Evolutionary conservation across 2,329 filamentous ascomycete species (phyloP).

Genomic region (Aspergillus sp.): DNA sequence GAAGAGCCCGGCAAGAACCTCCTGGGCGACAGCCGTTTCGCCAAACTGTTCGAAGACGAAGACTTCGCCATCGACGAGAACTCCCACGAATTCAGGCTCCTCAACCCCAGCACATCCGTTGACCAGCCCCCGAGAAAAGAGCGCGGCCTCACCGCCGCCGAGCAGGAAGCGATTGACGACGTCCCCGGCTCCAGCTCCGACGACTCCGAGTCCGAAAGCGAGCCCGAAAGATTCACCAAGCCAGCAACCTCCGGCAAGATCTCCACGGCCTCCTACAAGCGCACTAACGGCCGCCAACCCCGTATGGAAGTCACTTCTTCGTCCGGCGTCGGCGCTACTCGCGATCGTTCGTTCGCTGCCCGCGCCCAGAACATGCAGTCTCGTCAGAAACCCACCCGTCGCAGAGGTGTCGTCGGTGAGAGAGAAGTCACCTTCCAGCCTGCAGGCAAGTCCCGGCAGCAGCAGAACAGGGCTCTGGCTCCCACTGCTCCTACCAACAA

Average conservation of each 20-base stretch:
- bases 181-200: constrained; percentile 46
- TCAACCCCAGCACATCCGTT: constrained; percentile 79
- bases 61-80: constrained; percentile 91
- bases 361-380: constrained; percentile 51
- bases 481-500: constrained; percentile 9
- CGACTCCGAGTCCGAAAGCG: constrained; percentile 37
- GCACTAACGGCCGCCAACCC: constrained; percentile 53
- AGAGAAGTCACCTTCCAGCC: constrained; percentile 65
- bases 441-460: constrained; percentile 44
- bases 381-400: constrained; percentile 35
- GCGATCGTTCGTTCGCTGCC: constrained; percentile 60
- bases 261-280: constrained; percentile 58
- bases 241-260: constrained; percentile 45
- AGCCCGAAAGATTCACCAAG: constrained; percentile 32
- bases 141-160: constrained; percentile 62
- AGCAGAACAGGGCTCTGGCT: constrained; percentile 10
- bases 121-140: constrained; percentile 37
- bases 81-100: constrained; percentile 79
- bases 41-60: constrained; percentile 84
- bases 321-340: constrained; percentile 44
- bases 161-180: constrained; percentile 61
- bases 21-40: constrained; percentile 84
- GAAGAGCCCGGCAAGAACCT: constrained; percentile 58
- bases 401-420: constrained; percentile 47
- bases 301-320: constrained; percentile 62